A percentile compares a stretch with the other conserved stretches of the same genome.
These are phyloP conservation scores for Tuber melanosporum DNA, from an alignment of 495 filamentous ascomycete species.

Conservation along the genomic window DNA sequence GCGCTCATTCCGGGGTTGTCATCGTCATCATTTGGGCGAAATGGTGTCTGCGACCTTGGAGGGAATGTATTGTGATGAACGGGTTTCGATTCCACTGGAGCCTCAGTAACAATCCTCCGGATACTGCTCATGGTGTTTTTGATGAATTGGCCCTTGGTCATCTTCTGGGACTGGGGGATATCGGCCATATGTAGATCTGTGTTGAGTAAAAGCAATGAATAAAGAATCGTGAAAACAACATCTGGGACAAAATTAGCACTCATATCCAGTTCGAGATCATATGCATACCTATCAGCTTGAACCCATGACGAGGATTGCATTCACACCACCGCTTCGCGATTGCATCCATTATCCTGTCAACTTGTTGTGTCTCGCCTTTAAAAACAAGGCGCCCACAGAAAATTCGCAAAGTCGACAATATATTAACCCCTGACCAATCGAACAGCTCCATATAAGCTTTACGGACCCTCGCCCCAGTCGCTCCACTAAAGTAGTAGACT, in stretches of 20 bases:
- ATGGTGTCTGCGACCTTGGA: slow-evolving; percentile 33
- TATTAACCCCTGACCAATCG: slow-evolving; percentile 75
- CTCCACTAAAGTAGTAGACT: slow-evolving; percentile 43
- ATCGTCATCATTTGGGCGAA: slow-evolving; percentile 19
- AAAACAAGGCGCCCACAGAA: slow-evolving; percentile 79
- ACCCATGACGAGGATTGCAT: slow-evolving; percentile 90
- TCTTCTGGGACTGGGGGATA: slow-evolving; percentile 72
- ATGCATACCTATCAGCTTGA: slow-evolving; percentile 67
- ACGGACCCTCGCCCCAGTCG: slow-evolving; percentile 58
- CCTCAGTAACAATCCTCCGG: slow-evolving; percentile 49
- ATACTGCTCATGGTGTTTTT: slow-evolving; percentile 95
- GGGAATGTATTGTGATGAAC: slow-evolving; percentile 38
- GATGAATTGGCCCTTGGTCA: slow-evolving; percentile 88
- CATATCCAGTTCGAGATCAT: slow-evolving; percentile 8
- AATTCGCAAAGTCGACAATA: slow-evolving; percentile 68
- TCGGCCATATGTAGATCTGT: slow-evolving; percentile 93
- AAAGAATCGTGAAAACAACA: slow-evolving; percentile 94
- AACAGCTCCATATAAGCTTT: slow-evolving; percentile 89
- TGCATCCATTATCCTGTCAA: slow-evolving; percentile 84
- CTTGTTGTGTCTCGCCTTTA: slow-evolving; percentile 90
- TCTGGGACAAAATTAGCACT: slow-evolving; percentile 50
- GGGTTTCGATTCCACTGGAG: slow-evolving; percentile 19
- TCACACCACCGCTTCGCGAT: slow-evolving; percentile 86
- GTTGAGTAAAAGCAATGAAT: slow-evolving; percentile 89
- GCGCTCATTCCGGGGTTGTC: slow-evolving; percentile 3